Base-by-base conservation (phyloP, 441 rosid genomes). In the Flueggea neowawraea region DNA sequence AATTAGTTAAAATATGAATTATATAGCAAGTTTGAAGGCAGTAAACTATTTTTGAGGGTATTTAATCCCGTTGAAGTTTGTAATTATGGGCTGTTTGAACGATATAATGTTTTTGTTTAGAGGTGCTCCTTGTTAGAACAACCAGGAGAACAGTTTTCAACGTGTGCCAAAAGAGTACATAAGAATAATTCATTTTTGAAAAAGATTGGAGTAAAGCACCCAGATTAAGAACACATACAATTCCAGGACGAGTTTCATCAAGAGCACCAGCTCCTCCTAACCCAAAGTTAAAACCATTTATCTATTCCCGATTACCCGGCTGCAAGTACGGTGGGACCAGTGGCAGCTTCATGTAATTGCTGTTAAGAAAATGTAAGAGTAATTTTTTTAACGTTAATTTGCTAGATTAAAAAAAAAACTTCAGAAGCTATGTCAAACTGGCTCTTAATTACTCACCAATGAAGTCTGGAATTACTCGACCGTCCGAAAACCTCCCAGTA, bases 231-330 rank as follows among this genome's bases (percentile, higher is more conserved):
- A 17, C 11, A 53, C 22, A 4, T 28, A 53, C 55, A 10, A 17
- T 14, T 53, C 55, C 55, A 4, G 55, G 55, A 28, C 2, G 17
- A 16, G 55, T 53, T 53, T 16, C 28, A 41, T 15, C 49, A 10
- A 41, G 45, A 36, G 33, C 61, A 16, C 61, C 61, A 39, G 61
- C 16, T 15, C 61, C 61, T 33, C 14, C 61, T 15, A 47, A 57
- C 14, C 50, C 61, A 28, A 57, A 57, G 12, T 17, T 57, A 36
- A 22, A 33, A 15, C 61, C 61, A 57, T 39, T 1, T 7, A 12
- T 43, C 13, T 15, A 16, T 53, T 12, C 17, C n/a, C 33, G 15
- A 1, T 41, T 15, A 14, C 31, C 31, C 3, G 49, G 48, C 12
- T 57, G 36, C 10, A 54, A 10, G 31, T 17, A 12, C 31, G 57